These are phyloP conservation scores for Blumeriella jaapii DNA, from an alignment of 2,329 filamentous ascomycete species.

Conservation along the genomic window DNA sequence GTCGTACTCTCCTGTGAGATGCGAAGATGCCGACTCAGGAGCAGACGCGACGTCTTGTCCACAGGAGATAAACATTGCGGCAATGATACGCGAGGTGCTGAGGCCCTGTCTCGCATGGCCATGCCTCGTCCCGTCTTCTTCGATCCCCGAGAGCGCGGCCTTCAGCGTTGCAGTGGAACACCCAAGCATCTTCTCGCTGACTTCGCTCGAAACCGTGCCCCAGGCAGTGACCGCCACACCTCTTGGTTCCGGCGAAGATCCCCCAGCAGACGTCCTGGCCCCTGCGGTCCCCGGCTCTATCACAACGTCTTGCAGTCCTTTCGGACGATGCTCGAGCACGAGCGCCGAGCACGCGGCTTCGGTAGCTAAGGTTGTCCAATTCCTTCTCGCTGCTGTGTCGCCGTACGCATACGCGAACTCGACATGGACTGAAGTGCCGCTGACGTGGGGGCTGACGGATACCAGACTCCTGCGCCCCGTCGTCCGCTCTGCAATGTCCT, in stretches of 20 bases:
- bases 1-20: conserved; percentile 19
- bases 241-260: conserved; percentile 16
- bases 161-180: conserved; percentile 13
- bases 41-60: conserved; percentile 21
- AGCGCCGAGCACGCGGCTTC: conserved; percentile 21
- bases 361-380: conserved; percentile 23
- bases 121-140: conserved; percentile 16
- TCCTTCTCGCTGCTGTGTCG: conserved; percentile 26
- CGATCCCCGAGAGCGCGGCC: conserved; percentile 3
- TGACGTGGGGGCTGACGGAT: conserved; percentile 3
- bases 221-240: conserved; percentile 23
- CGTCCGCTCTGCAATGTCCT: not conserved
- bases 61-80: conserved; percentile 21
- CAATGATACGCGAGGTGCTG: conserved; percentile 16
- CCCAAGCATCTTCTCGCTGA: conserved; percentile 15
- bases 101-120: conserved; percentile 16
- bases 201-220: conserved; percentile 16
- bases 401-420: conserved; percentile 21
- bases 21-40: conserved; percentile 17
- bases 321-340: conserved; percentile 6
- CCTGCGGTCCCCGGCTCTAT: conserved; percentile 21
- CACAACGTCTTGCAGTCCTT: conserved; percentile 10
- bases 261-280: conserved; percentile 20
- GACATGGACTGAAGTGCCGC: conserved; percentile 20
- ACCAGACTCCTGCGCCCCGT: not conserved